Conservation (phyloP, 768 basidiomycete genomes). For the Hericium coralloides region DNA sequence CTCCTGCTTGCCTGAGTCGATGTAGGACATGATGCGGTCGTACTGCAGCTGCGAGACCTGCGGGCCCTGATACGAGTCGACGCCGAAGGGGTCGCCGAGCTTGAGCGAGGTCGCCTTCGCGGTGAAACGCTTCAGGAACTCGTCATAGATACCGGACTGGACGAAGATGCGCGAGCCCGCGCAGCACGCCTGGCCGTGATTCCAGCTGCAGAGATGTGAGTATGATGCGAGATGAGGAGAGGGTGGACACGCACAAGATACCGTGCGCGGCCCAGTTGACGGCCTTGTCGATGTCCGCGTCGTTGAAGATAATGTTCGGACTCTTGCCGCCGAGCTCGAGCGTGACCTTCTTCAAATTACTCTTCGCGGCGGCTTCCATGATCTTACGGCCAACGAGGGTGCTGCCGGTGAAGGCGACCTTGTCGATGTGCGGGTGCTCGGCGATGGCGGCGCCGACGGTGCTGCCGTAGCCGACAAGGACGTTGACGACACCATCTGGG, state of each 20-base stretch:
- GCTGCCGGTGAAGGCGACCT: conserved; percentile 70
- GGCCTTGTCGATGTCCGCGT: conserved; percentile 50
- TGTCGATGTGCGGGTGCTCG: conserved; percentile 48
- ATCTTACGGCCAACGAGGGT: conserved; percentile 56
- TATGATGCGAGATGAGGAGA: background rate
- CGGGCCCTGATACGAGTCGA: conserved; percentile 62
- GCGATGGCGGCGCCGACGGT: conserved; percentile 51
- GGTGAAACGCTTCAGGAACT: conserved; percentile 56
- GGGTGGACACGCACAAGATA: conserved; percentile 37
- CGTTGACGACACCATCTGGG: conserved; percentile 56
- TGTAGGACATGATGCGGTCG: conserved; percentile 56
- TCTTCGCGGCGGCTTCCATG: conserved; percentile 50
- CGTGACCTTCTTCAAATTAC: conserved; percentile 62
- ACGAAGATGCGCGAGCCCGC: conserved; percentile 81
- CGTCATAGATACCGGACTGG: conserved; percentile 71
- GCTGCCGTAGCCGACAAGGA: conserved; percentile 45
- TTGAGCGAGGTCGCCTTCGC: conserved; percentile 44
- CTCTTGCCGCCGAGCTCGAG: conserved; percentile 67
- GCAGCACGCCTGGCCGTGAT: conserved; percentile 72
- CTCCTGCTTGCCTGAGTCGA: conserved; percentile 48
- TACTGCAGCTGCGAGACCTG: conserved; percentile 71
- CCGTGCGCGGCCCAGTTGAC: conserved; percentile 51
- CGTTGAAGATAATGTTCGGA: conserved; percentile 53
- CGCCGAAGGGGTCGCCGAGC: conserved; percentile 64
- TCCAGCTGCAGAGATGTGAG: conserved; percentile 39